Percentiles rank a stretch among this genome's conserved stretches.
Conservation (phyloP, 2,329 filamentous ascomycete species). For the Penicillium sp. region DNA sequence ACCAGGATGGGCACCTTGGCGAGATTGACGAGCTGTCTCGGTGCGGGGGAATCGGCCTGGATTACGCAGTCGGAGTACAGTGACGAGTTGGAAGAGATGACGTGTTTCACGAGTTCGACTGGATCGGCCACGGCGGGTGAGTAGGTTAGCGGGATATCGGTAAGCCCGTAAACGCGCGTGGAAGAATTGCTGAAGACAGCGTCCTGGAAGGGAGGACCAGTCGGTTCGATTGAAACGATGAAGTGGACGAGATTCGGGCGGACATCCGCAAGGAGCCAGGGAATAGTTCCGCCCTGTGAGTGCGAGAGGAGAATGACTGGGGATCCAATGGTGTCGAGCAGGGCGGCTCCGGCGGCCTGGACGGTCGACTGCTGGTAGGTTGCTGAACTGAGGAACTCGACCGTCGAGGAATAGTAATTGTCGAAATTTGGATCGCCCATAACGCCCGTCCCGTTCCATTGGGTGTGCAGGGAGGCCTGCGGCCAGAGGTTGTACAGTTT, state of each 20-base stretch:
- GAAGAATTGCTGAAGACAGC: constrained; percentile 37
- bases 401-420: constrained; percentile 44
- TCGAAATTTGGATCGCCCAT: constrained; percentile 50
- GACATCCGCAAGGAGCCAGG: constrained; percentile 50
- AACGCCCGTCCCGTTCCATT: constrained; percentile 37
- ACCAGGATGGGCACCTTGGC: constrained; percentile 48
- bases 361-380: constrained; percentile 30
- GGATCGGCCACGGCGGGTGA: constrained; percentile 43
- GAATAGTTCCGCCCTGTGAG: constrained; percentile 47
- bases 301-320: constrained; percentile 49
- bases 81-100: constrained; percentile 16
- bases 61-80: constrained; percentile 36
- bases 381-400: constrained; percentile 12
- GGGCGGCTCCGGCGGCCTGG: constrained; percentile 39
- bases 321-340: constrained; percentile 45
- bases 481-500: constrained; percentile 40
- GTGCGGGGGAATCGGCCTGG: constrained; percentile 34
- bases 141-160: constrained; percentile 51
- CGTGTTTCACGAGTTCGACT: constrained; percentile 33
- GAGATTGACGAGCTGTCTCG: constrained; percentile 50
- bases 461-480: constrained; percentile 43
- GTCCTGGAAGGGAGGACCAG: constrained; percentile 51
- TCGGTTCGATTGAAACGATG: constrained; percentile 52
- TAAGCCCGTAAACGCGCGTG: constrained; percentile 46
- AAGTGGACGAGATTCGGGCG: constrained; percentile 47